Conservation (phyloP, 2,329 filamentous ascomycete species). For the Aspergillus awamori region DNA sequence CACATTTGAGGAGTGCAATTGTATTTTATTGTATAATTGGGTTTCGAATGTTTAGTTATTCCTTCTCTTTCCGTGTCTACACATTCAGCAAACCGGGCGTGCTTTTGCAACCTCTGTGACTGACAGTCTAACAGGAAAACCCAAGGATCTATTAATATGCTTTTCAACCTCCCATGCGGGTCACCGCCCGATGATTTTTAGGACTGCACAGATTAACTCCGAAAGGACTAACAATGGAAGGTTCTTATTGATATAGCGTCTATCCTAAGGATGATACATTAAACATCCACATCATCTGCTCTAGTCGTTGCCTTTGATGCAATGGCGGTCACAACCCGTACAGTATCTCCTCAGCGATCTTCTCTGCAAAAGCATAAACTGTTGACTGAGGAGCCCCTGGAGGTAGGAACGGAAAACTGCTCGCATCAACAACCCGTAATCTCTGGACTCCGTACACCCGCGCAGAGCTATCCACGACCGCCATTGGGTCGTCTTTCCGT, state of each 20-base stretch:
- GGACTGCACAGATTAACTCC: too few relatives aligned
- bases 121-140: not conserved
- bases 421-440: constrained; percentile 41
- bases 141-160: too few relatives aligned
- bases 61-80: not conserved
- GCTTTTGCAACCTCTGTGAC: not conserved
- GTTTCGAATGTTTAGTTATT: constrained; percentile 16
- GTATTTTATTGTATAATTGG: constrained; percentile 38
- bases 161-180: too few relatives aligned
- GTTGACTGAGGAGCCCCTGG: constrained; percentile 44
- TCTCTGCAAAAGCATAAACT: constrained; percentile 45
- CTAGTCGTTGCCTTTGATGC: not conserved
- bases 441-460: constrained; percentile 34
- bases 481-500: constrained; percentile 28
- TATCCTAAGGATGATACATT: not conserved
- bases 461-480: constrained; percentile 37
- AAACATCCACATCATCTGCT: not conserved
- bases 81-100: too few relatives aligned
- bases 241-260: not conserved
- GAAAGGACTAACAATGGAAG: not conserved
- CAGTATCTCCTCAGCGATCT: constrained; percentile 35
- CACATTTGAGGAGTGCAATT: constrained; percentile 29
- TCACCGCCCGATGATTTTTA: too few relatives aligned
- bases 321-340: not conserved
- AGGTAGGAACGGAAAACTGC: constrained; percentile 36